A percentile compares a stretch with the other conserved stretches of the same genome.
Conservation (phyloP, 768 basidiomycete species). For the Leccinum boreale region DNA sequence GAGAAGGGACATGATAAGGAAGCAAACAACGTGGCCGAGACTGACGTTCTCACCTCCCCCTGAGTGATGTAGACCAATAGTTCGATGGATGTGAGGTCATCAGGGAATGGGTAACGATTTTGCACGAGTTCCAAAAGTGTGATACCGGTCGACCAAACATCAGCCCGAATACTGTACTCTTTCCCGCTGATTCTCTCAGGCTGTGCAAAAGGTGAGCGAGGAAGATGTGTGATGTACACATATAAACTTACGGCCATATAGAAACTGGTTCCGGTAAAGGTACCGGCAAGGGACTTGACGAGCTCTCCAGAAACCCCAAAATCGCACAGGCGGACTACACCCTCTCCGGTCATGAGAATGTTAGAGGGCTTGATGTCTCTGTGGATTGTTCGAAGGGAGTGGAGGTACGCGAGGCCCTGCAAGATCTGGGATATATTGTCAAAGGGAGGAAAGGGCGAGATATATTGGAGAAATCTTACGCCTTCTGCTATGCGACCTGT, state of each 20-base stretch:
- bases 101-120: conserved; percentile 94
- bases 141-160: conserved; percentile 98
- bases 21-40: conserved; percentile 6
- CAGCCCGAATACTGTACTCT: conserved; percentile 90
- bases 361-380: conserved; percentile 95
- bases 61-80: conserved; percentile 86
- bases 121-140: conserved; percentile 91
- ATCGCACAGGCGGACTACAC: conserved; percentile 88
- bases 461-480: conserved; percentile 42
- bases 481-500: conserved; percentile 92
- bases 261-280: conserved; percentile 95
- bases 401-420: conserved; percentile 91
- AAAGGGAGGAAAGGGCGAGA: not conserved
- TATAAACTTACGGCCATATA: conserved; percentile 90
- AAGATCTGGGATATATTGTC: conserved; percentile 52
- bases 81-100: conserved; percentile 90
- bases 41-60: conserved; percentile 54
- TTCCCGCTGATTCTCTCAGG: conserved; percentile 93
- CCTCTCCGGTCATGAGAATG: conserved; percentile 84
- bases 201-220: conserved; percentile 36
- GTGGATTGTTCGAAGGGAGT: conserved; percentile 89
- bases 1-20: conserved; percentile 14
- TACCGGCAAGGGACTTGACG: conserved; percentile 86
- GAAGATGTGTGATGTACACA: not conserved
- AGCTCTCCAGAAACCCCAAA: conserved; percentile 98